These are phyloP conservation scores for Amanita rimosa DNA, from an alignment of 768 basidiomycete genomes.

Conservation along the genomic window DNA sequence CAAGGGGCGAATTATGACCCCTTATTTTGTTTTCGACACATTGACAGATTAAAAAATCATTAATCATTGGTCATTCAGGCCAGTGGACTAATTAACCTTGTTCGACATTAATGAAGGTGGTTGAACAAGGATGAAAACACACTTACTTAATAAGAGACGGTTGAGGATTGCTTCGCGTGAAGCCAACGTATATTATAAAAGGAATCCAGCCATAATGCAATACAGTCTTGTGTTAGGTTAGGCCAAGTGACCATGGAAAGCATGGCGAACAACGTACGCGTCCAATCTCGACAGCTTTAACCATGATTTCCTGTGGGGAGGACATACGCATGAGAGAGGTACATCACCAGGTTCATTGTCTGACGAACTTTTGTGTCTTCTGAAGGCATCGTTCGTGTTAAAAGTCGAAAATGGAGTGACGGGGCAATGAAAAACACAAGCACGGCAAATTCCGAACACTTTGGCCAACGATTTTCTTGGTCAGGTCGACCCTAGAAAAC, in stretches of 20 bases:
- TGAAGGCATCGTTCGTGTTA: conserved; percentile 53
- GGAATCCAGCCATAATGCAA: conserved; percentile 96
- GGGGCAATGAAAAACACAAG: conserved; percentile 11
- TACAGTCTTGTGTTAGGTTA: conserved; percentile 46
- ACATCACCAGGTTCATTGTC: background rate
- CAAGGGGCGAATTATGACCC: background rate
- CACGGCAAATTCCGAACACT: conserved; percentile 25
- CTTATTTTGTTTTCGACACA: conserved; percentile 8
- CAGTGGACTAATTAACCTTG: conserved; percentile 86
- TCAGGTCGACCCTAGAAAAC: conserved; percentile 7
- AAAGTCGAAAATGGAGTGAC: conserved; percentile 11
- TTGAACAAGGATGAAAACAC: background rate
- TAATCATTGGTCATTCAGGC: conserved; percentile 38
- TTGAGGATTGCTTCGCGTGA: conserved; percentile 85
- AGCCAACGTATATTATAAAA: conserved; percentile 91
- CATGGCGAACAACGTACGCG: conserved; percentile 42
- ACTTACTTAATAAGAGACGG: conserved; percentile 93
- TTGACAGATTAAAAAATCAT: too few species aligned
- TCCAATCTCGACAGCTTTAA: conserved; percentile 69
- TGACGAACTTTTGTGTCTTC: conserved; percentile 76
- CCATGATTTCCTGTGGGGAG: conserved; percentile 71
- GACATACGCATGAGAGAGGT: background rate
- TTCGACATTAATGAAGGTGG: background rate
- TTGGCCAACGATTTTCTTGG: conserved; percentile 14
- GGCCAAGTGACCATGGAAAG: background rate